Evolutionary conservation across 108 stramenopile genomes (phyloP), one percentile per base, ranked within the genome.

Genomic region (Nitzschia inconspicua): DNA sequence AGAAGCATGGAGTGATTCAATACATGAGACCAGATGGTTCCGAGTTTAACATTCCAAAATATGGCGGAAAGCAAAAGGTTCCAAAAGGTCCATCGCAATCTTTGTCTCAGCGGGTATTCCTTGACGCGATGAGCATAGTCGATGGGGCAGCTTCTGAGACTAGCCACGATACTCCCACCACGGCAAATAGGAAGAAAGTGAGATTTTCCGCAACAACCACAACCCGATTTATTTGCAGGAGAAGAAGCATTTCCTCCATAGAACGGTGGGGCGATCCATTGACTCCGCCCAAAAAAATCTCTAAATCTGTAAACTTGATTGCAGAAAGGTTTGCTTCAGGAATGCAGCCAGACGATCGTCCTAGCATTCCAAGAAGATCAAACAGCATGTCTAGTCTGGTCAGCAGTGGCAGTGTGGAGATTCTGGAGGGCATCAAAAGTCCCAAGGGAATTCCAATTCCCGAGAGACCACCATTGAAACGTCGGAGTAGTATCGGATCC

Each of bases 231-330:
- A 58, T 58, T 20, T 26, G 57, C 27, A 24, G 57, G 10, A n/a
- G 57, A 19, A 24, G 57, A 28, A 58, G 57, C 22, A 58, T 58
- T 9, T 41, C 43, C 11, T 58, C 57, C 1, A 58, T 44, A 30
- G 57, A 58, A 9, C 40, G 57, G 9, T 58, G 57, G 57, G 57
- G 44, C 25, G 57, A 58, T 29, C 57, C 57, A 2, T 24, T 58
- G 42, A 58, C 57, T 1, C 57, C 57, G 1, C 57, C 57, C 19
- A 58, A 58, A 44, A 3, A 43, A 43, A 29, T 58, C 2, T 44
- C n/a, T 24, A 28, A 16, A 2, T 29, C 40, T 14, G 57, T 58
- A 2, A 43, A 58, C 22, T 27, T 58, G 7, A 25, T 43, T 29
- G 27, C 42, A 1, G 18, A 18, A 8, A 10, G 57, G 1, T 58